A percentile compares a stretch with the other conserved stretches of the same genome.
Evolutionary conservation across 78 protist genomes (phyloP).

Genomic region (Dictyostelium purpureum): DNA sequence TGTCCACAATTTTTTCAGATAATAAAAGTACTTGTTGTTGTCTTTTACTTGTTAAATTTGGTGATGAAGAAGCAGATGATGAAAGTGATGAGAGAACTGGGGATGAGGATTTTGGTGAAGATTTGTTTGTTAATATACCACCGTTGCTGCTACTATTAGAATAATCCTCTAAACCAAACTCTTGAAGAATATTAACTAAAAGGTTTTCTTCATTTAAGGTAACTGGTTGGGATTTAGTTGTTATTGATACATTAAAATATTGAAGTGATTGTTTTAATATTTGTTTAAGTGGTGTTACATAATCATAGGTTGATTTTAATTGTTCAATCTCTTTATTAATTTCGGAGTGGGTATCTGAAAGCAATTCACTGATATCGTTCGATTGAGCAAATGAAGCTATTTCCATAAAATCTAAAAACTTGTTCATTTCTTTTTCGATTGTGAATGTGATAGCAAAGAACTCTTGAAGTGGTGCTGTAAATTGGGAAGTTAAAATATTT

Average conservation of each 20-base stretch:
- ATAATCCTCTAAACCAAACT: slow-evolving; percentile 5
- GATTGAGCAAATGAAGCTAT: slow-evolving; percentile 66
- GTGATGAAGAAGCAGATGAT: neutral
- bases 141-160: neutral
- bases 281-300: neutral
- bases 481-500: neutral
- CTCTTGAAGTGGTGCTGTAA: slow-evolving; percentile 44
- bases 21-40: neutral
- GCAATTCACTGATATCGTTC: slow-evolving; percentile 44
- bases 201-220: slow-evolving; percentile 4
- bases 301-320: neutral
- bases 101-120: neutral
- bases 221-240: slow-evolving; percentile 30
- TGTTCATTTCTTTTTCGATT: slow-evolving; percentile 65
- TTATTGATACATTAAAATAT: slow-evolving; percentile 19
- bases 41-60: neutral
- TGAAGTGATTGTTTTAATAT: slow-evolving; percentile 10
- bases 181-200: neutral
- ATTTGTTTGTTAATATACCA: neutral
- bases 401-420: slow-evolving; percentile 71
- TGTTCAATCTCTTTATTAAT: neutral
- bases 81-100: neutral
- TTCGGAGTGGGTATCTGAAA: slow-evolving; percentile 21
- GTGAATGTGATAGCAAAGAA: slow-evolving; percentile 15
- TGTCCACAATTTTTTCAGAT: neutral